Base-by-base conservation (phyloP, 2,329 filamentous ascomycete genomes). In the Fusarium sp. region DNA sequence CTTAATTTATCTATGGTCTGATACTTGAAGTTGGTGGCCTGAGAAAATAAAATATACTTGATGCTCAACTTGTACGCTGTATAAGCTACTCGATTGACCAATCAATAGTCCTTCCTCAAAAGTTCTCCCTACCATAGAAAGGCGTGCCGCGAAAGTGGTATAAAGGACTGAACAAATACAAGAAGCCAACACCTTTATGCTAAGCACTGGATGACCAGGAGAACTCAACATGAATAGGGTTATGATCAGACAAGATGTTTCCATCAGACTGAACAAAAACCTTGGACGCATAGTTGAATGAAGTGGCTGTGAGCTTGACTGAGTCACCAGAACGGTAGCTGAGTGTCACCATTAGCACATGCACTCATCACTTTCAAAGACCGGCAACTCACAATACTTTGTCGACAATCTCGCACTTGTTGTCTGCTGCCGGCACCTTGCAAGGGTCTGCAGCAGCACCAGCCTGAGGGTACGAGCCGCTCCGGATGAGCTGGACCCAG, bases 341-440 rank as follows among this genome's bases (percentile, higher is more conserved):
- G 7, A 7, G 2, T 36, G 4, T 7, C 9, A 2, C 27, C 0
- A 4, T 69, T 51, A 62, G 53, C 12, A 44, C 4, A 29, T 6
- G 29, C n/a, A 11, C 27, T n/a, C 22, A n/a, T 16, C 6, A 16
- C 8, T 17, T n/a, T 31, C 17, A 14, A 20, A 31, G 1, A n/a
- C 6, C 17, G 3, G 6, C 49, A 29, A 76, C 77, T 75, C 57
- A 78, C 77, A 92, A 87, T 55, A 92, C 83, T 81, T 93, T 93
- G 81, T 93, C 91, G 40, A 93, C 90, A 4, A 87, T 89, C 82
- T 93, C 91, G 80, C 91, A 93, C 6, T 80, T 79, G 76, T 85
- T 85, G 55, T 81, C 85, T 1, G 83, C 83, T 33, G 86, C 86
- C 0, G 91, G 91, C 74, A 91, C 92, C n/a, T 80, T 80, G 80